A percentile compares a stretch with the other conserved stretches of the same genome.
Evolutionary conservation across 768 basidiomycete genomes (phyloP).

Genomic region (Daedaleopsis sinensis): DNA sequence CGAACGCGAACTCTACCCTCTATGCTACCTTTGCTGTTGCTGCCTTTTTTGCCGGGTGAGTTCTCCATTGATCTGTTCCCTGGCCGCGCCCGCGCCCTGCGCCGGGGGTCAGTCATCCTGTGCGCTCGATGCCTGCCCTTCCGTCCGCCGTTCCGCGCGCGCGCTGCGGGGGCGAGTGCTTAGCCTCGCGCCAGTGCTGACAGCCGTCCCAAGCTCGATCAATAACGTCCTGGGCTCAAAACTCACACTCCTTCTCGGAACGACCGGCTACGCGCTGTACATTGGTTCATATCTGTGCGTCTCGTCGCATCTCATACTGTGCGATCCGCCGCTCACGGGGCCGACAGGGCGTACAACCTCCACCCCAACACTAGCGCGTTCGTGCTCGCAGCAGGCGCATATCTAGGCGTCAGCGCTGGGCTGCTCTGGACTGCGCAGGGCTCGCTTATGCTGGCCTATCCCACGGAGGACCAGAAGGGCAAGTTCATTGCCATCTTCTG

Average conservation of each 20-base stretch:
- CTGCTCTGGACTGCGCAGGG: constrained; percentile 86
- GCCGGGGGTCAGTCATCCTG: background rate
- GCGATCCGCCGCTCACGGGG: background rate
- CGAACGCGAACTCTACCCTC: constrained; percentile 70
- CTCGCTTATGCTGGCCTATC: constrained; percentile 83
- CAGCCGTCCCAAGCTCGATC: constrained; percentile 52
- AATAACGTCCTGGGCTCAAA: constrained; percentile 83
- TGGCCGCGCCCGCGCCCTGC: background rate
- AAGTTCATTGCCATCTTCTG: constrained; percentile 80
- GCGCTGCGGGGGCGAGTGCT: too few relatives aligned
- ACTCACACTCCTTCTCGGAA: constrained; percentile 74
- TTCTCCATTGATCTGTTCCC: background rate
- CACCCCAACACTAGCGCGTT: constrained; percentile 63
- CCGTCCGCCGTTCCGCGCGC: background rate
- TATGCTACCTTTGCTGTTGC: constrained; percentile 66
- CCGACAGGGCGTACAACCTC: constrained; percentile 65
- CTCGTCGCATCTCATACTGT: too few relatives aligned
- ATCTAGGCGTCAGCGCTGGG: constrained; percentile 73
- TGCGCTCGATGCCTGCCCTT: background rate
- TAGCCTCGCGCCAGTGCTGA: constrained; percentile 1
- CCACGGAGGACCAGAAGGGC: constrained; percentile 79
- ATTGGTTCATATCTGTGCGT: constrained; percentile 73
- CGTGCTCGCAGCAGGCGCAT: constrained; percentile 69
- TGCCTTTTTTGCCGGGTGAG: constrained; percentile 75
- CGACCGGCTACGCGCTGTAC: constrained; percentile 75